Percentiles rank a stretch among this genome's conserved stretches.
phyloP scores from a whole-genome alignment of 345 rosid genomes.

The Salix purpurea region DNA sequence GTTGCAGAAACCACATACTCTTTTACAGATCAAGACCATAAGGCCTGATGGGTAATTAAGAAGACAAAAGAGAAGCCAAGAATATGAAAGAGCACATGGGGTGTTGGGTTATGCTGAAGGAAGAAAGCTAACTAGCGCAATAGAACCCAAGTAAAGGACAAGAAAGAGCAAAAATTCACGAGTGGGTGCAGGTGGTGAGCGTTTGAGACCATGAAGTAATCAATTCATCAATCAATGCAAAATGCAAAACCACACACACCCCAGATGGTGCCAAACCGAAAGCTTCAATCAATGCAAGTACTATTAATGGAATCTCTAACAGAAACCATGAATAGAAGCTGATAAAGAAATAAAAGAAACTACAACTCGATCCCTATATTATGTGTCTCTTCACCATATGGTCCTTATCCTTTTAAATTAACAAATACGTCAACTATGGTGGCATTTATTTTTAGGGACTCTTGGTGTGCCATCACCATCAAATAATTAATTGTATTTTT shows the following conservation, averaged over 20 bases:
- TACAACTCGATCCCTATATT: background rate
- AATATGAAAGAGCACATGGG: background rate
- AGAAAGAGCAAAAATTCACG: background rate
- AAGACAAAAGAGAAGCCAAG: background rate
- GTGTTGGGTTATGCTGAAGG: background rate
- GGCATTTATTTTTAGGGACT: too few species aligned
- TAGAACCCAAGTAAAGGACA: background rate
- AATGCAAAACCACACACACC: background rate
- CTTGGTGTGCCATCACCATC: too few species aligned
- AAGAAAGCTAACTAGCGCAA: background rate
- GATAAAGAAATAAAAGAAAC: background rate
- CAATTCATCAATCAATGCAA: background rate
- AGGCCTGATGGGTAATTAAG: background rate
- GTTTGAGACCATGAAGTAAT: background rate
- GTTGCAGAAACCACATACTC: background rate
- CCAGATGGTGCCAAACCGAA: slow-evolving; percentile 7
- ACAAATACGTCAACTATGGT: too few species aligned
- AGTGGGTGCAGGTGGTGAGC: background rate
- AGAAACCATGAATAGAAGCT: background rate
- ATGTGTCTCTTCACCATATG: fast-evolving
- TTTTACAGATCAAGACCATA: slow-evolving; percentile 5
- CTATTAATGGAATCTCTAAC: background rate
- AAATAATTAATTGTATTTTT: too few species aligned
- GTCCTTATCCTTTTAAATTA: too few species aligned
- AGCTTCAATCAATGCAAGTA: slow-evolving; percentile 13